Conservation (phyloP, 345 rosid genomes). For the Turritis glabra region DNA sequence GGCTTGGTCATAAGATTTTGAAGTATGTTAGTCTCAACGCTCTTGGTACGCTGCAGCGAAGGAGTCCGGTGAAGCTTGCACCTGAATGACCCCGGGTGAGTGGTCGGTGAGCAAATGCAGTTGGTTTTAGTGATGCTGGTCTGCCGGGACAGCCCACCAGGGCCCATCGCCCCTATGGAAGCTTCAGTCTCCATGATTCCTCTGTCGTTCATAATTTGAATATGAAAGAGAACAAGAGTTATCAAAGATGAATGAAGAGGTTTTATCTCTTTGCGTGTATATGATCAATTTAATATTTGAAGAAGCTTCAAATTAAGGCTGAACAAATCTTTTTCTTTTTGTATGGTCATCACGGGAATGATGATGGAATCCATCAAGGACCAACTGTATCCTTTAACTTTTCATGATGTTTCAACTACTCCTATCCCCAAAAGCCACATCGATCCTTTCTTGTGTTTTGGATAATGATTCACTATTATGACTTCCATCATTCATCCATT, state of each 20-base stretch:
- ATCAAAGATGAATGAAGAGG: neutral
- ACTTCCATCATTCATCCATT: neutral
- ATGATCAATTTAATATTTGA: neutral
- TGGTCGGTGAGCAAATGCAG: conserved; percentile 36
- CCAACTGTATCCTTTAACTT: conserved; percentile 26
- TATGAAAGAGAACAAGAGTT: neutral
- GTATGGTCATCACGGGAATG: conserved; percentile 26
- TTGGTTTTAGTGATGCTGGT: conserved; percentile 25
- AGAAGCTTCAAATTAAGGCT: conserved; percentile 21
- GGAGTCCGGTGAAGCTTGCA: conserved; percentile 33
- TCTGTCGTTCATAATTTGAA: conserved; percentile 14
- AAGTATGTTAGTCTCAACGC: conserved; percentile 24
- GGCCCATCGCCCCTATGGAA: neutral
- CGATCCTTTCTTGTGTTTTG: no score
- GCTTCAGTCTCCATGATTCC: conserved; percentile 11
- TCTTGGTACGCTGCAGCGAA: conserved; percentile 31
- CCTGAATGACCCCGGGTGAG: conserved; percentile 32
- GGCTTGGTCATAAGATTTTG: conserved; percentile 16
- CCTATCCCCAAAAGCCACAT: conserved; percentile 1
- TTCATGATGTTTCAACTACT: conserved; percentile 26
- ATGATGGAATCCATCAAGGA: conserved; percentile 25
- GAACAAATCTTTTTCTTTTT: neutral
- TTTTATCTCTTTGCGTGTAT: neutral
- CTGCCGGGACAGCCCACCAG: conserved; percentile 28
- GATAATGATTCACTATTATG: conserved; percentile 14